phyloP scores from a whole-genome alignment of 2,329 filamentous ascomycete species.

The Aspergillus sp. region DNA sequence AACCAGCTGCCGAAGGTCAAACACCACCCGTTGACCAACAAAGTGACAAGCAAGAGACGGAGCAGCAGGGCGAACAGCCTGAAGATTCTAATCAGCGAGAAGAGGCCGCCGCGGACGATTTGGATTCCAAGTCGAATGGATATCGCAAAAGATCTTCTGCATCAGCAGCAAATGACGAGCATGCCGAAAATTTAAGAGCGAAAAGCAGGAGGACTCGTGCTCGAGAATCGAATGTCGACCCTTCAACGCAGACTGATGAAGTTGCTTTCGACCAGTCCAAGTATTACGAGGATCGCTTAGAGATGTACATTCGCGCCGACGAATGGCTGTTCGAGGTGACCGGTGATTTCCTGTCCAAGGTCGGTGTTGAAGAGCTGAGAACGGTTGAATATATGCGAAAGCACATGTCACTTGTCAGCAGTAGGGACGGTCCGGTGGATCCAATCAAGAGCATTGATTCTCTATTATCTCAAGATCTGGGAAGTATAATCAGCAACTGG shows the following conservation, averaged over 20 bases:
- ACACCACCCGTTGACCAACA: constrained; percentile 25
- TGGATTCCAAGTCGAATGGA: constrained; percentile 28
- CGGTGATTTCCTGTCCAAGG: constrained; percentile 44
- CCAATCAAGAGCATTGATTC: constrained; percentile 14
- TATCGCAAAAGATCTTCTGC: constrained; percentile 55
- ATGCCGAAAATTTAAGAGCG: constrained; percentile 46
- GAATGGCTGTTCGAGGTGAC: constrained; percentile 49
- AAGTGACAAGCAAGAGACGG: constrained; percentile 30
- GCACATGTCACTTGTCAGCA: constrained; percentile 13
- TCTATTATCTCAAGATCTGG: constrained; percentile 38
- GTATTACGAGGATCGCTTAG: constrained; percentile 49
- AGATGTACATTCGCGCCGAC: constrained; percentile 48
- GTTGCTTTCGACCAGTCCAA: constrained; percentile 45
- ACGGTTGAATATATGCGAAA: constrained; percentile 33
- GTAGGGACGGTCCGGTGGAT: constrained; percentile 11
- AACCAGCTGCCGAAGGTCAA: constrained; percentile 22
- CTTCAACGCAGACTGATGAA: constrained; percentile 38
- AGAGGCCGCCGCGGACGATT: constrained; percentile 17
- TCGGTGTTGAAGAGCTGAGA: constrained; percentile 42
- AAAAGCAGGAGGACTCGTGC: constrained; percentile 56
- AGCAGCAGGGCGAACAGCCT: constrained; percentile 23
- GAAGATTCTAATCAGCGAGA: constrained; percentile 16
- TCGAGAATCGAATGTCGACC: constrained; percentile 48
- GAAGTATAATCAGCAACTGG: constrained; percentile 36
- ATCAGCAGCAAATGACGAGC: constrained; percentile 51